Percentiles rank a stretch among this genome's conserved stretches.
Conservation (phyloP, 177 flowering plant species). For the Vitis hybrid region DNA sequence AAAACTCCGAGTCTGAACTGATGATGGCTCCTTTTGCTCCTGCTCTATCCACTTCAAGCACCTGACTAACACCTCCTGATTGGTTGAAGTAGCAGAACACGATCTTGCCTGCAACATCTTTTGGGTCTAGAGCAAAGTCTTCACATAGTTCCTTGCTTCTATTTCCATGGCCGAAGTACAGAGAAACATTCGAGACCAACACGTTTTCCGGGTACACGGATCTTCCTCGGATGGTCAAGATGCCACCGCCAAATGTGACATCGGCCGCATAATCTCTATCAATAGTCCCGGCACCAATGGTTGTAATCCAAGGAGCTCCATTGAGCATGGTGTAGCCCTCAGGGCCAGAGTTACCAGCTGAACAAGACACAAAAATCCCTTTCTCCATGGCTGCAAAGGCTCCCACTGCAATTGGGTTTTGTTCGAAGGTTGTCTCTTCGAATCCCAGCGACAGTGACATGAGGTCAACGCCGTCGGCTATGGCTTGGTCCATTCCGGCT, state of each 20-base stretch:
- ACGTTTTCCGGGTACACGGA: constrained; percentile 26
- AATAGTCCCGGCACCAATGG: constrained; percentile 40
- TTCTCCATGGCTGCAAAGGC: constrained; percentile 39
- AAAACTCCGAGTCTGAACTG: constrained; percentile 17
- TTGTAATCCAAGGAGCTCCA: constrained; percentile 37
- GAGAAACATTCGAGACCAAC: constrained; percentile 13
- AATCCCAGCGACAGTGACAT: constrained; percentile 43
- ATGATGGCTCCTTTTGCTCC: constrained; percentile 33
- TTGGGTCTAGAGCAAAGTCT: constrained; percentile 24
- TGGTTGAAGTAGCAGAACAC: no score
- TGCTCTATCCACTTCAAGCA: constrained; percentile 7
- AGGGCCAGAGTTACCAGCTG: constrained; percentile 44
- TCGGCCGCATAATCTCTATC: constrained; percentile 19
- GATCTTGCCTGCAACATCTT: constrained; percentile 37
- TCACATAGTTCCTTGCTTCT: constrained; percentile 27
- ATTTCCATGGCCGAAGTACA: constrained; percentile 26
- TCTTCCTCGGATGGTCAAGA: constrained; percentile 23
- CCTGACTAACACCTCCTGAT: no score
- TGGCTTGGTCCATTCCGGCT: constrained; percentile 49
- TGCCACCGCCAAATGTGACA: constrained; percentile 18
- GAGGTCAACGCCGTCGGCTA: constrained; percentile 44
- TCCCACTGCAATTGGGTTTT: constrained; percentile 38
- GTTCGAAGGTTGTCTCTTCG: constrained; percentile 13
- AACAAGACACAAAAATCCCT: constrained; percentile 41
- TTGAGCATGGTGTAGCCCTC: constrained; percentile 22